phyloP scores from a whole-genome alignment of 495 filamentous ascomycete genomes.

The Aspergillus leporis region DNA sequence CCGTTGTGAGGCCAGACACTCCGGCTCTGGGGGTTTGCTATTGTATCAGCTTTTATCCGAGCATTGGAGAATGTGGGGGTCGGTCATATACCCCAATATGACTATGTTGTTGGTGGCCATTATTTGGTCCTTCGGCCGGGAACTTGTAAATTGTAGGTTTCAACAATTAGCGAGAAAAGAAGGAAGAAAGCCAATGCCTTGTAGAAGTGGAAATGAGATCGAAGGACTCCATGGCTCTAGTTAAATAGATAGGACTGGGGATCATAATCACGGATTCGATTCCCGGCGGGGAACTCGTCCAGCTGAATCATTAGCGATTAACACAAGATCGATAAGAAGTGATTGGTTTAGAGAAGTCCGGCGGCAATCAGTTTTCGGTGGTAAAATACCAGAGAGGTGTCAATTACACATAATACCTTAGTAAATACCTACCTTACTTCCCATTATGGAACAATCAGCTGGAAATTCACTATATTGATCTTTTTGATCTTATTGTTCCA shows the following conservation, averaged over 20 bases:
- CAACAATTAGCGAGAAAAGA: neutral
- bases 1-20: slow-evolving; percentile 89
- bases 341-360: neutral
- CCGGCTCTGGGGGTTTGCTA: slow-evolving; percentile 65
- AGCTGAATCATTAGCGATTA: neutral
- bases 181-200: slow-evolving; percentile 2
- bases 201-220: slow-evolving; percentile 4
- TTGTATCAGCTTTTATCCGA: neutral
- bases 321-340: neutral
- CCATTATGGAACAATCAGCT: too few species aligned
- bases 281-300: neutral
- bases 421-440: too few species aligned
- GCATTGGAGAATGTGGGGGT: neutral
- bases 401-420: too few species aligned
- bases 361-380: neutral
- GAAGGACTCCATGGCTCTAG: neutral
- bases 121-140: neutral
- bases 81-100: slow-evolving; percentile 61
- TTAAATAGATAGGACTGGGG: neutral
- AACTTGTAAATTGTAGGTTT: too few species aligned
- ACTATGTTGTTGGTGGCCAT: slow-evolving; percentile 58
- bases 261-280: too few species aligned
- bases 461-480: too few species aligned
- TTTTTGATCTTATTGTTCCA: too few species aligned
- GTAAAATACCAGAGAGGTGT: too few species aligned